Evolutionary conservation across 1,284 basidiomycete genomes (phyloP).

Genomic region (Vanrija sp.): DNA sequence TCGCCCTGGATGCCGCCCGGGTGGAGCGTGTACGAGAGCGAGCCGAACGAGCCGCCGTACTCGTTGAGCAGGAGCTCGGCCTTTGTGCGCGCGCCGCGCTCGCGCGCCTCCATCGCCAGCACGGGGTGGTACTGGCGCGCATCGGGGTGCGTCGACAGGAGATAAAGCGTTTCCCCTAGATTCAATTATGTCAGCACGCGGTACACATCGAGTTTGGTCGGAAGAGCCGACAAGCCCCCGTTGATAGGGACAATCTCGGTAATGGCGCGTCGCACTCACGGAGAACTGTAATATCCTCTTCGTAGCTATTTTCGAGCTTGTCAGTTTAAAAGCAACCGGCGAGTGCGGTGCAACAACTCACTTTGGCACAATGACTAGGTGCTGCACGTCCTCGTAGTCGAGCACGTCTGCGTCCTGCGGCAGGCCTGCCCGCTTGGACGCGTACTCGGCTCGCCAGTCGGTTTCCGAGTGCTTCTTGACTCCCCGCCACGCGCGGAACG

Average conservation of each 20-base stretch:
- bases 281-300: slow-evolving; percentile 35
- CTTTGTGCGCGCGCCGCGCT: slow-evolving; percentile 31
- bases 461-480: slow-evolving; percentile 21
- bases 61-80: slow-evolving; percentile 28
- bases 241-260: neutral
- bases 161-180: slow-evolving; percentile 31
- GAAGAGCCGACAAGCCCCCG: neutral
- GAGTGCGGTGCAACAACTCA: neutral
- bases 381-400: slow-evolving; percentile 27
- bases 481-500: slow-evolving; percentile 26
- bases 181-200: neutral
- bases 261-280: neutral
- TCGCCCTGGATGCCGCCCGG: slow-evolving; percentile 36
- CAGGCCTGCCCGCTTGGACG: neutral
- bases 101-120: slow-evolving; percentile 41
- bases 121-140: slow-evolving; percentile 36
- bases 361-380: slow-evolving; percentile 39
- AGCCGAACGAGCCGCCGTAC: slow-evolving; percentile 29
- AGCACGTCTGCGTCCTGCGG: slow-evolving; percentile 8
- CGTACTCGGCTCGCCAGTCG: slow-evolving; percentile 25
- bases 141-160: slow-evolving; percentile 38
- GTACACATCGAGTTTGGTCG: neutral
- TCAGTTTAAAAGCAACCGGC: neutral
- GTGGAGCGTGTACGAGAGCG: slow-evolving; percentile 37
- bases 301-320: slow-evolving; percentile 19